Percentiles rank a stretch among this genome's conserved stretches.
phyloP scores from a whole-genome alignment of 2,329 filamentous ascomycete genomes.

The Uncinocarpus reesii region DNA sequence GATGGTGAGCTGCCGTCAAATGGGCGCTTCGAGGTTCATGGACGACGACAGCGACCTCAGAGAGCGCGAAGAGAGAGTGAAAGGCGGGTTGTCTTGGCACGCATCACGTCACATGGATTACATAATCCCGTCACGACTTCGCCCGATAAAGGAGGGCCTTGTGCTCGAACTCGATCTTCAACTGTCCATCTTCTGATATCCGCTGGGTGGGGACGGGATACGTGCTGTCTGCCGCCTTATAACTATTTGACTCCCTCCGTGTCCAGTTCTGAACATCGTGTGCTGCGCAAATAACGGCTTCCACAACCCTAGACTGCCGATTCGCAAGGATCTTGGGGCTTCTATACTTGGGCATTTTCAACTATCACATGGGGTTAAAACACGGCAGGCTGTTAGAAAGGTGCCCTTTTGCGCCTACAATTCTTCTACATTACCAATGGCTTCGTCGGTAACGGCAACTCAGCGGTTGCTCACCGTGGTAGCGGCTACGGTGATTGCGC shows the following conservation, averaged over 20 bases:
- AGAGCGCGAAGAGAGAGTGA: too few species aligned
- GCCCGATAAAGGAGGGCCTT: neutral
- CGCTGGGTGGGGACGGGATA: too few species aligned
- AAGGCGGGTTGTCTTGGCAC: neutral
- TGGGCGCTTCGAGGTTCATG: neutral
- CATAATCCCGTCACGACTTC: neutral
- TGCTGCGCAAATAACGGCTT: too few species aligned
- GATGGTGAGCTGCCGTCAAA: neutral
- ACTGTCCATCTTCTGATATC: neutral
- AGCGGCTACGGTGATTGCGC: slow-evolving; percentile 70
- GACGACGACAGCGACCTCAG: too few species aligned
- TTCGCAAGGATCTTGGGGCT: neutral
- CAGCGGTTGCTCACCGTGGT: slow-evolving; percentile 72
- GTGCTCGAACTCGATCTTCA: neutral
- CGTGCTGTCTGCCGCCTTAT: too few species aligned
- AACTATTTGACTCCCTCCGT: too few species aligned
- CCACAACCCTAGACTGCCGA: too few species aligned
- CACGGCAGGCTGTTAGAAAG: neutral
- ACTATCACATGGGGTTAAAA: slow-evolving; percentile 5
- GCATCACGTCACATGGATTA: slow-evolving; percentile 1
- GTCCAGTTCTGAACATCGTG: too few species aligned
- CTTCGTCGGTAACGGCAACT: slow-evolving; percentile 21
- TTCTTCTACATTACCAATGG: slow-evolving; percentile 14
- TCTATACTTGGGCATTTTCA: too few species aligned
- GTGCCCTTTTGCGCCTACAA: slow-evolving; percentile 4